Base-by-base conservation (phyloP, 2,329 filamentous ascomycete species). In the Alternaria gansuensis region DNA sequence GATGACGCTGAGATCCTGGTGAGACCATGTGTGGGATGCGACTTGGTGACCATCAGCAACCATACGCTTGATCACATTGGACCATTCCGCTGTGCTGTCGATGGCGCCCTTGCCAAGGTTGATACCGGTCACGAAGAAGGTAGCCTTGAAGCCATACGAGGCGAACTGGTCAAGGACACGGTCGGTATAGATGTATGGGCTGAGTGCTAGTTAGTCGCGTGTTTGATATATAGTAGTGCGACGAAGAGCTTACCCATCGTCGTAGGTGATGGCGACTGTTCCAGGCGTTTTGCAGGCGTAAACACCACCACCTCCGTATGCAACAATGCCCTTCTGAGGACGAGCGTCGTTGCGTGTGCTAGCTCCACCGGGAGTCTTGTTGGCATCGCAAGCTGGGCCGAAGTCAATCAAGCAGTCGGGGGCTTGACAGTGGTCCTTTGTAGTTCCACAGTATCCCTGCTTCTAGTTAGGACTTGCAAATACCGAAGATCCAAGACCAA, bases 261-360 rank as follows among this genome's bases (percentile, higher is more conserved):
- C 88, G 62, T 85, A 90, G 0, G 87, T 90, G 54, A 90, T 78
- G 26, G 88, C 88, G 65, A 90, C 83, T 10, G 85, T 85, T 52
- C 87, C 85, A 3, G 82, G 78, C 14, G 65, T 68, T 46, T 73
- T 73, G 67, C 85, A 87, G 51, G 80, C 76, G 63, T 85, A 86
- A 56, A 89, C 84, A 23, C 83, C 83, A 1, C 73, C 80, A 36
- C 83, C 80, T 21, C 87, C 87, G 56, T 89, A 88, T 0, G 80
- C 77, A 2, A 88, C 78, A 7, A 62, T 76, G 10, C 87, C 87
- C 8, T 86, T 70, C 29, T 84, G 79, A 2, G 84, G 78, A 13
- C 88, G 82, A 31, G 81, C 71, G 51, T 88, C 73, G 2, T 75
- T 78, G 4, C 80, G 79, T 0, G 87, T 89, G 52, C 84, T 83